A percentile compares a stretch with the other conserved stretches of the same genome.
Evolutionary conservation across 2,329 filamentous ascomycete genomes (phyloP).

Genomic region (Monosporascus ibericus): DNA sequence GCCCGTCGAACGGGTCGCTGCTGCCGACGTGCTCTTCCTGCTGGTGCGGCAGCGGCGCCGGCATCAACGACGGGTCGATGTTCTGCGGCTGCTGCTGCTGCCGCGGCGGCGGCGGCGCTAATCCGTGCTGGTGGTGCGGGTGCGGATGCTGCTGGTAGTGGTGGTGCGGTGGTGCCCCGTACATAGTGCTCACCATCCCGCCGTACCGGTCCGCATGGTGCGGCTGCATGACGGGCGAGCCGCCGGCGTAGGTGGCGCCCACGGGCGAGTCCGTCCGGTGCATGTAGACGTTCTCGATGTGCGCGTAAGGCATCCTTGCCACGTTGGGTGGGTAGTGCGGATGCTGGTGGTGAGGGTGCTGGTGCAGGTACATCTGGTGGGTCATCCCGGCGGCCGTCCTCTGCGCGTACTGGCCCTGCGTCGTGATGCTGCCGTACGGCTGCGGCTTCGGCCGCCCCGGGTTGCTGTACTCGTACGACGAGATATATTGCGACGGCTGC

Average conservation of each 20-base stretch:
- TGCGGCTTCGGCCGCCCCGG: conserved; percentile 31
- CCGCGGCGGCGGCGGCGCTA: conserved; percentile 6
- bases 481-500: conserved; percentile 9
- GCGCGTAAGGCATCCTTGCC: conserved; percentile 4
- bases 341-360: neutral
- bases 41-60: conserved; percentile 2
- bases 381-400: neutral
- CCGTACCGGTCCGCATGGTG: conserved; percentile 16
- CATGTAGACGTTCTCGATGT: conserved; percentile 17
- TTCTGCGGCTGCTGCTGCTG: conserved; percentile 3
- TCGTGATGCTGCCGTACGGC: conserved; percentile 25
- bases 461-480: conserved; percentile 29
- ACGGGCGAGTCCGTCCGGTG: conserved; percentile 18
- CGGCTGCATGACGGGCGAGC: conserved; percentile 6
- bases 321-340: neutral
- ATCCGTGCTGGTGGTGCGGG: neutral
- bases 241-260: conserved; percentile 6
- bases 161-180: conserved; percentile 8
- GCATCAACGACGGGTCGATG: conserved; percentile 17
- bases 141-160: neutral
- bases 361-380: neutral
- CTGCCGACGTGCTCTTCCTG: conserved; percentile 1
- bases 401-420: neutral
- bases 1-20: neutral
- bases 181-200: conserved; percentile 28